Conservation (phyloP, 257 asterid genomes). For the Gentiana dahurica region DNA sequence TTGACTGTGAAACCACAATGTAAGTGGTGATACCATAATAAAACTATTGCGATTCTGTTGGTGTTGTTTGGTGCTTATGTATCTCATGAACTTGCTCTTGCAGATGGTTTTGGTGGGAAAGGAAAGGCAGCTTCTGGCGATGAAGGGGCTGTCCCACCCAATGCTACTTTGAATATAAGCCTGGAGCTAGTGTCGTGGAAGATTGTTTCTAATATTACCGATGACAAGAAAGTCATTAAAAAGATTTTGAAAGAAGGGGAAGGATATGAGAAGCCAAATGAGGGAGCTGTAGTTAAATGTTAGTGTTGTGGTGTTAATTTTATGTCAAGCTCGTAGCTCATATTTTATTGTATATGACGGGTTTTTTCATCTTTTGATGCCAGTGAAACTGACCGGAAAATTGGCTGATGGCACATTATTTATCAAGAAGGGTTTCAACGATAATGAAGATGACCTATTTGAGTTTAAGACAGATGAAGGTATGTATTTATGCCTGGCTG, state of each 20-base stretch:
- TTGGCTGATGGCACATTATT: conserved; percentile 43
- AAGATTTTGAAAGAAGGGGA: conserved; percentile 48
- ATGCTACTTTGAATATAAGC: conserved; percentile 25
- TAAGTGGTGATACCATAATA: conserved; percentile 3
- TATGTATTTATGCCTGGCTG: neutral
- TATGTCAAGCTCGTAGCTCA: neutral
- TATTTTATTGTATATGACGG: neutral
- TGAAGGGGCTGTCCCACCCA: conserved; percentile 42
- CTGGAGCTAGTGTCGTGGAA: conserved; percentile 46
- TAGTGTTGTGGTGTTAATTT: neutral
- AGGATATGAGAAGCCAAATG: conserved; percentile 45
- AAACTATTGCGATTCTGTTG: too few relatives aligned
- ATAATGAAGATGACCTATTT: conserved; percentile 26
- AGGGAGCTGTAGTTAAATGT: conserved; percentile 43
- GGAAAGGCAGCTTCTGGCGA: conserved; percentile 36
- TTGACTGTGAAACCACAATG: conserved; percentile 52
- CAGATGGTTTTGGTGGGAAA: conserved; percentile 60
- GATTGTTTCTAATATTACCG: conserved; percentile 34
- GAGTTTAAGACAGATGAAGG: conserved; percentile 52
- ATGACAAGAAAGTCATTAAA: conserved; percentile 37
- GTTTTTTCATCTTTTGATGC: neutral
- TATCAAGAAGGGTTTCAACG: conserved; percentile 23
- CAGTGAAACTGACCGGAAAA: conserved; percentile 48
- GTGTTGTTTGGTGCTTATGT: neutral
- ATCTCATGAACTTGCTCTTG: too few relatives aligned